These are phyloP conservation scores for Trypethelium eluteriae DNA, from an alignment of 495 filamentous ascomycete species.

Conservation along the genomic window DNA sequence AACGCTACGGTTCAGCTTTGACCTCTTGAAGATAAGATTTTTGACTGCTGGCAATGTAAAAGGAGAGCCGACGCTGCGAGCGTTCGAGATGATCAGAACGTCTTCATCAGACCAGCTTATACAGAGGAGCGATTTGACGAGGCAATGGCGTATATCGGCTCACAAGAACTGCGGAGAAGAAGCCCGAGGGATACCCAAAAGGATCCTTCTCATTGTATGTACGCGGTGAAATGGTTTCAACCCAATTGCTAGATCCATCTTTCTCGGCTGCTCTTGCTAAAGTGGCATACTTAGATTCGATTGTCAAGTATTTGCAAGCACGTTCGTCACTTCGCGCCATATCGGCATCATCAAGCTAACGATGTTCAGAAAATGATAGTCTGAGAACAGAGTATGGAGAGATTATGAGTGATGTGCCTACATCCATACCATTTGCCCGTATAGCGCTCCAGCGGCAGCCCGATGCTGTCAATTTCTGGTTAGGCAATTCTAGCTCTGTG, in stretches of 20 bases:
- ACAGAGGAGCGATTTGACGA: conserved; percentile 31
- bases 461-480: conserved; percentile 73
- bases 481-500: conserved; percentile 56
- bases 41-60: conserved; percentile 9
- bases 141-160: conserved; percentile 32
- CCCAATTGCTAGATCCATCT: neutral
- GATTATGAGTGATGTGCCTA: conserved; percentile 49
- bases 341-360: neutral
- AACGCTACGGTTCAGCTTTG: neutral
- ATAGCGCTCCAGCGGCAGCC: conserved; percentile 53
- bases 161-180: conserved; percentile 13
- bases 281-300: conserved; percentile 11
- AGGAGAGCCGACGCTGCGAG: conserved; percentile 58
- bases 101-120: conserved; percentile 47
- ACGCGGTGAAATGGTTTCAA: neutral
- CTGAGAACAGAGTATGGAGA: conserved; percentile 56
- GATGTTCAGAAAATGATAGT: conserved; percentile 60
- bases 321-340: conserved; percentile 28
- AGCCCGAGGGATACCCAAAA: neutral
- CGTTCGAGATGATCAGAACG: conserved; percentile 30
- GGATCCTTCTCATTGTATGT: neutral
- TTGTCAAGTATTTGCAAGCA: conserved; percentile 44
- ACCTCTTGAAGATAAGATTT: neutral
- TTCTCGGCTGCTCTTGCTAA: neutral
- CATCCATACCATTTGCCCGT: conserved; percentile 56